phyloP scores from a whole-genome alignment of 345 rosid genomes.

The Odontarrhena argentea region DNA sequence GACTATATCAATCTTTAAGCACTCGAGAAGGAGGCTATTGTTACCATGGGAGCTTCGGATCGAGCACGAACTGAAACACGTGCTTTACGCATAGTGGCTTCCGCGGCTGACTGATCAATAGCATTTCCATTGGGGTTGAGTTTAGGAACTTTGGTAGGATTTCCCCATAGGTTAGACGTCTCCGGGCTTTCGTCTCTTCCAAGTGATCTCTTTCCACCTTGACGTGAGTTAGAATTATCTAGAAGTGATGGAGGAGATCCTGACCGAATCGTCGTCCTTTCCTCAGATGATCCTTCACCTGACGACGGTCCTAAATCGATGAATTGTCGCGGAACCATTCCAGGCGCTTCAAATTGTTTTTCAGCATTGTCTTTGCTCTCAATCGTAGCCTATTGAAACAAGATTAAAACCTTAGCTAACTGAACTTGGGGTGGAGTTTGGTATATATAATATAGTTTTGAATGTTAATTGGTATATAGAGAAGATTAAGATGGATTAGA shows the following conservation, averaged over 20 bases:
- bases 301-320: slow-evolving; percentile 61
- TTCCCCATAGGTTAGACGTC: slow-evolving; percentile 63
- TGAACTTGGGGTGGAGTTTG: not conserved
- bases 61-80: slow-evolving; percentile 98
- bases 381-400: slow-evolving; percentile 24
- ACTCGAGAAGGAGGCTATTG: not conserved
- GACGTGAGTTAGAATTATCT: slow-evolving; percentile 33
- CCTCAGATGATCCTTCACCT: slow-evolving; percentile 70
- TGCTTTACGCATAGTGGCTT: slow-evolving; percentile 97
- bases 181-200: slow-evolving; percentile 68
- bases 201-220: slow-evolving; percentile 45
- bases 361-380: slow-evolving; percentile 29
- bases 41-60: slow-evolving; percentile 61
- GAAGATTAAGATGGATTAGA: not conserved
- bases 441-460: not conserved
- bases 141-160: slow-evolving; percentile 61
- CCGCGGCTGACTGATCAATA: slow-evolving; percentile 61
- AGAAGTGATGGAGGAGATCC: slow-evolving; percentile 42
- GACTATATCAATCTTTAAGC: not conserved
- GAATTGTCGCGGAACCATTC: slow-evolving; percentile 62
- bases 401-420: not conserved
- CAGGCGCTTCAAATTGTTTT: slow-evolving; percentile 24
- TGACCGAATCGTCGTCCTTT: slow-evolving; percentile 57
- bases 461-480: not conserved
- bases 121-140: slow-evolving; percentile 10